These are phyloP conservation scores for Neophaeococcomyces mojaviensis DNA, from an alignment of 2,329 filamentous ascomycete genomes.

Conservation along the genomic window DNA sequence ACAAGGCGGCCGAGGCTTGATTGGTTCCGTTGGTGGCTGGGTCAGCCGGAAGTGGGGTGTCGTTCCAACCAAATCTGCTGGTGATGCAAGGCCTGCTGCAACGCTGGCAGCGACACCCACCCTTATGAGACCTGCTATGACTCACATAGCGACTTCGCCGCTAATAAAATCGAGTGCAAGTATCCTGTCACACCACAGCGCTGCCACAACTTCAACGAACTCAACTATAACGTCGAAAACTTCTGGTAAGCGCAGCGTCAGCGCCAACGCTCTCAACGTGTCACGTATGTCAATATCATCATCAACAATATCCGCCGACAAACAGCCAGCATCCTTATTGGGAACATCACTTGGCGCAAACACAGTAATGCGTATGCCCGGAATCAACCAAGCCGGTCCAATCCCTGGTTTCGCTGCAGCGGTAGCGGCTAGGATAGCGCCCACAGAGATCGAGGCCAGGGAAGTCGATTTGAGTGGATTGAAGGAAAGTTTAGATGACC, in stretches of 20 bases:
- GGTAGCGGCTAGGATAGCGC: slow-evolving; percentile 35
- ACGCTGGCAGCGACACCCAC: slow-evolving; percentile 4
- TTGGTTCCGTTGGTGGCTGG: slow-evolving; percentile 57
- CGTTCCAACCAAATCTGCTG: slow-evolving; percentile 35
- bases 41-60: slow-evolving; percentile 57
- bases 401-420: slow-evolving; percentile 63
- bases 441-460: slow-evolving; percentile 51
- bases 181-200: background rate
- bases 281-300: background rate
- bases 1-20: slow-evolving; percentile 28
- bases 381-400: slow-evolving; percentile 70
- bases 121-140: background rate
- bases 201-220: slow-evolving; percentile 10
- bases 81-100: slow-evolving; percentile 13
- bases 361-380: slow-evolving; percentile 46
- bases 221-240: slow-evolving; percentile 13
- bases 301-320: background rate
- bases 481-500: slow-evolving; percentile 50
- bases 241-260: background rate
- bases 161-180: background rate
- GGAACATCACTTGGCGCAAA: background rate
- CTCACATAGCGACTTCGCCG: background rate
- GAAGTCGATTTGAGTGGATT: slow-evolving; percentile 54
- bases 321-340: background rate
- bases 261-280: background rate